These are phyloP conservation scores for Colletotrichum sp. DNA, from an alignment of 2,329 filamentous ascomycete species.

Conservation along the genomic window DNA sequence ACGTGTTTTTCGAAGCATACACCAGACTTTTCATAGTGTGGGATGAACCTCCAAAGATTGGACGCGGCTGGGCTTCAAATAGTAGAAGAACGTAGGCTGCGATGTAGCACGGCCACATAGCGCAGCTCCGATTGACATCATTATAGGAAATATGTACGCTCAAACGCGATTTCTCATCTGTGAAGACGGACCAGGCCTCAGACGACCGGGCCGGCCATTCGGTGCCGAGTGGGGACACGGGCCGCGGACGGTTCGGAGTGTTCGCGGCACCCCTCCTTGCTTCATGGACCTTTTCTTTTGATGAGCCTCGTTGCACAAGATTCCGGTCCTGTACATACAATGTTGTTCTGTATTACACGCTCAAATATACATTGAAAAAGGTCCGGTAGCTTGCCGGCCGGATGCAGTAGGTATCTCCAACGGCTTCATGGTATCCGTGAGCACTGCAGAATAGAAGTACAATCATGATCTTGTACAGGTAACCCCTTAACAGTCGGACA, in stretches of 20 bases:
- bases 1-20: background rate
- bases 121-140: rapidly evolving
- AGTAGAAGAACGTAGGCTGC: background rate
- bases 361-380: background rate
- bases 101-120: background rate
- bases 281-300: background rate
- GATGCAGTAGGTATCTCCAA: background rate
- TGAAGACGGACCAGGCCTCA: background rate
- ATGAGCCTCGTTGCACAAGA: background rate
- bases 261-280: background rate
- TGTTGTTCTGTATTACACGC: background rate
- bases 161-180: background rate
- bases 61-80: background rate
- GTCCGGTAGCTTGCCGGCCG: background rate
- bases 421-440: background rate
- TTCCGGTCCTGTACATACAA: rapidly evolving
- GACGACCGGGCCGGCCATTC: background rate
- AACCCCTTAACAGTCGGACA: background rate
- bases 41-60: background rate
- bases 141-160: background rate
- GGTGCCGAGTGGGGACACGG: background rate
- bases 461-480: background rate
- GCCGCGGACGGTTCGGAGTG: background rate
- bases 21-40: background rate
- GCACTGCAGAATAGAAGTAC: background rate